Evolutionary conservation across 2,329 filamentous ascomycete genomes (phyloP), one percentile per base, ranked within the genome.

Genomic region (Aspergillus transmontanensis): DNA sequence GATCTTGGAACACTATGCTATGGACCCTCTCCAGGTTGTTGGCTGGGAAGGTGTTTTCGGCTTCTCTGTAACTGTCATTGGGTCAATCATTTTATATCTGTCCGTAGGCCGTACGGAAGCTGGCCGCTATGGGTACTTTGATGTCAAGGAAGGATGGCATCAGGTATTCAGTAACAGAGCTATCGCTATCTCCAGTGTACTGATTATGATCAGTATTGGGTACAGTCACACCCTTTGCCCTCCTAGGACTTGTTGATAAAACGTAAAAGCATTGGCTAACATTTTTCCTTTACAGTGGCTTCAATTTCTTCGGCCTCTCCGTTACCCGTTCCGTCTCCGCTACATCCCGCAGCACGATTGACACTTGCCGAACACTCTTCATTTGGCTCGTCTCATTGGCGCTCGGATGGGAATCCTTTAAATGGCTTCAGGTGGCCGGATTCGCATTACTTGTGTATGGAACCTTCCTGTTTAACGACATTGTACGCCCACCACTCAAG

Each of bases 191-290:
- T 92, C 92, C 26, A 96, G 93, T 68, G 60, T 98, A 9, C 78
- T 96, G 63, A 98, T 98, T 76, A 99, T 99, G 95, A 86, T 99
- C 69, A 96, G 93, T 73, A 99, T 99, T 72, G 94, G 94, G 91
- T 96, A 87, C 75, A 87, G 83, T 46, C 45, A 43, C 34, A 43
- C 50, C 12, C 14, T 69, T 68, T 65, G 14, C 41, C 19, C 45
- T 30, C 45, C 55, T 56, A 56, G 57, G 32, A 54, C 41, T 21
- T 32, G 32, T 21, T 32, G 19, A 34, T 57, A 53, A 30, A 41
- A 56, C 6, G 60, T 12, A 14, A 48, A 30, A 2, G 21, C 43
- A 3, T 34, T 32, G 9, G 10, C 34, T 57, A 48, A 53, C 36
- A 55, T 41, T 53, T 65, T 59, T 36, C 53, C 58, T 50, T 69